Conservation (phyloP, 1,284 basidiomycete genomes). For the Salmacisia buchloeana region DNA sequence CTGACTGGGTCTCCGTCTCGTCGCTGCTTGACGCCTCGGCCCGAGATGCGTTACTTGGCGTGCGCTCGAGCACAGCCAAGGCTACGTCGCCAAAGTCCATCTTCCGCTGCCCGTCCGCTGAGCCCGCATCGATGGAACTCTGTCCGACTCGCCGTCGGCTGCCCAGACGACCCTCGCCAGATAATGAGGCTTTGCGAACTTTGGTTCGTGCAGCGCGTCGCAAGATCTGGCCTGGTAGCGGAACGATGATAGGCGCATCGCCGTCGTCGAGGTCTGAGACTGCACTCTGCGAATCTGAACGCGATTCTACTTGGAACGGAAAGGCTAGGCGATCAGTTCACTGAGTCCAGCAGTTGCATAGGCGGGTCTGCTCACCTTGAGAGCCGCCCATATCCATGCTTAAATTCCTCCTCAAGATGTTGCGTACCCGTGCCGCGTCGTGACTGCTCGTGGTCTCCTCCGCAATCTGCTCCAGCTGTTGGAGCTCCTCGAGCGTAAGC, state of each 20-base stretch:
- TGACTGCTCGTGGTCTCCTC: constrained; percentile 68
- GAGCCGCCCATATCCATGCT: constrained; percentile 59
- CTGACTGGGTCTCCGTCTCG: constrained; percentile 15
- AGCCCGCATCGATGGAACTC: neutral
- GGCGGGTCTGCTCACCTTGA: constrained; percentile 10
- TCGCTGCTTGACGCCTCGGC: constrained; percentile 23
- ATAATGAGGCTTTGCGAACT: constrained; percentile 78
- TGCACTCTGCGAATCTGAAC: neutral
- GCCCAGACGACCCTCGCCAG: constrained; percentile 63
- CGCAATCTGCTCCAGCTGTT: constrained; percentile 83
- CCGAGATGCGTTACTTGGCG: constrained; percentile 27
- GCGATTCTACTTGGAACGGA: constrained; percentile 11
- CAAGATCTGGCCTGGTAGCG: constrained; percentile 78
- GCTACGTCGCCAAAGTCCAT: constrained; percentile 7
- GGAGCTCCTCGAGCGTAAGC: constrained; percentile 83
- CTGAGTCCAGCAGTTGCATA: neutral
- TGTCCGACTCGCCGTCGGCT: constrained; percentile 8
- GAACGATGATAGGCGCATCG: constrained; percentile 81
- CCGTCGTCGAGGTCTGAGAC: constrained; percentile 60
- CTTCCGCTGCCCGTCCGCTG: neutral
- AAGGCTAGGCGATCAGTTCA: neutral
- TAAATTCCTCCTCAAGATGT: constrained; percentile 75
- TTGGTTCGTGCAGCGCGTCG: constrained; percentile 87
- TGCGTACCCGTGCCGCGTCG: constrained; percentile 76
- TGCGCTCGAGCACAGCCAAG: constrained; percentile 21